Evolutionary conservation across 176 grass and related monocot species (phyloP), one percentile per base, ranked within the genome.

Genomic region (Carex littledalei): DNA sequence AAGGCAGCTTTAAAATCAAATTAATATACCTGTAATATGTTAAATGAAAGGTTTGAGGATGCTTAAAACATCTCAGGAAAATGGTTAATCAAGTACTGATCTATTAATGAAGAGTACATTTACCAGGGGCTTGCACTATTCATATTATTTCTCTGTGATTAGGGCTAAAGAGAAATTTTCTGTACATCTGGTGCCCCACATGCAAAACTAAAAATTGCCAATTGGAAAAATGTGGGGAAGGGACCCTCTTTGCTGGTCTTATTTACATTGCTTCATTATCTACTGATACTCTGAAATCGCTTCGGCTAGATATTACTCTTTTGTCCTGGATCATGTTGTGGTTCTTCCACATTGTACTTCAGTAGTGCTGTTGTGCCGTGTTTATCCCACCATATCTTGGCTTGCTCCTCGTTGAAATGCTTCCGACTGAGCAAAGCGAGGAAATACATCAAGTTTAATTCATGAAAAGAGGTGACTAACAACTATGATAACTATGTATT

Each of bases 361-460:
- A 61, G 54, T 39, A 89, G 93, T 64, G 90, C 89, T 72, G 84
- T 86, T 81, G 85, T 58, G 69, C 90, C 86, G 39, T 98, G 91
- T 50, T 93, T 81, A 70, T 91, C 82, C 95, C 95, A 98, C 95
- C 95, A 98, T 43, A 65, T 29, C 52, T 98, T 88, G 17, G 95
- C 95, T 57, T 90, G 91, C 79, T 94, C 93, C 64, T 95, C 88
- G 18, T 90, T 90, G 63, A 93, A 98, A 88, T 94, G 93, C 85
- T 93, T 98, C 63, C 89, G 95, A 71, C 93, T 98, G 86, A 57
- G 86, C 26, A 86, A 75, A 35, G 63, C 54, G 85, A 12, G 58
- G 68, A 68, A 69, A 41, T 57, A 45, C 29, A 82, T 90, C 80
- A 13, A 14, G n/a, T 34, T 68, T 11, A 66, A 24, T 34, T 67